Conservation (phyloP, 73 alveolate genomes). For the Breviolum minutum region DNA sequence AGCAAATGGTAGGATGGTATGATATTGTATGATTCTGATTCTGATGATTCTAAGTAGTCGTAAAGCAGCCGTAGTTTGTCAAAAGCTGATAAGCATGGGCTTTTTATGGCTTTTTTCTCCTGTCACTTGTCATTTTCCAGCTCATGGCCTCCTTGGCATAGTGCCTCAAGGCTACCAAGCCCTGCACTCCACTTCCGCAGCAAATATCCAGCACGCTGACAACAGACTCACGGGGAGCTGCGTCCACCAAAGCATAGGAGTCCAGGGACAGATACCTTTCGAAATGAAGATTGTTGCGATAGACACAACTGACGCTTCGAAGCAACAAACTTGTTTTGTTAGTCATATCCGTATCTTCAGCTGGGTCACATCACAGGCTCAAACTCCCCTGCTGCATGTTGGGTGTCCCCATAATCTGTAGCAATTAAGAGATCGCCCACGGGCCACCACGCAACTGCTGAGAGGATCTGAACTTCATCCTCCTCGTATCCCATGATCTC, state of each 20-base stretch:
- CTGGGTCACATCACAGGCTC: conserved; percentile 64
- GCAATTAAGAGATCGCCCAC: conserved; percentile 74
- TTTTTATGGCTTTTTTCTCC: neutral
- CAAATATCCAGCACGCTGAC: conserved; percentile 53
- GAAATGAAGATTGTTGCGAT: neutral
- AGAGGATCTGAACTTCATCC: neutral
- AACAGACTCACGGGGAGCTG: conserved; percentile 31
- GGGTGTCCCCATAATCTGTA: conserved; percentile 74
- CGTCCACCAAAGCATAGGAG: conserved; percentile 66
- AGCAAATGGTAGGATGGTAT: too few species aligned
- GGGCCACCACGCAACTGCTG: conserved; percentile 77
- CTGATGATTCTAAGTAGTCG: neutral
- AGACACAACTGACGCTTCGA: neutral
- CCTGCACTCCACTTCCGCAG: conserved; percentile 93
- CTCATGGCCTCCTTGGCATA: conserved; percentile 17
- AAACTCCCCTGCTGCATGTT: conserved; percentile 42
- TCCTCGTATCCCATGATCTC: neutral
- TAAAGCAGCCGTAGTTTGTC: too few species aligned
- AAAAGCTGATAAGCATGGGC: neutral
- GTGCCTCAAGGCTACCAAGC: conserved; percentile 62
- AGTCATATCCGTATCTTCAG: neutral
- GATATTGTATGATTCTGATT: too few species aligned
- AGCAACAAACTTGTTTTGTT: neutral
- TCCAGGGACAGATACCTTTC: conserved; percentile 59
- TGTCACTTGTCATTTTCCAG: neutral